phyloP scores from a whole-genome alignment of 768 basidiomycete genomes.

The Calvatia gigantea region DNA sequence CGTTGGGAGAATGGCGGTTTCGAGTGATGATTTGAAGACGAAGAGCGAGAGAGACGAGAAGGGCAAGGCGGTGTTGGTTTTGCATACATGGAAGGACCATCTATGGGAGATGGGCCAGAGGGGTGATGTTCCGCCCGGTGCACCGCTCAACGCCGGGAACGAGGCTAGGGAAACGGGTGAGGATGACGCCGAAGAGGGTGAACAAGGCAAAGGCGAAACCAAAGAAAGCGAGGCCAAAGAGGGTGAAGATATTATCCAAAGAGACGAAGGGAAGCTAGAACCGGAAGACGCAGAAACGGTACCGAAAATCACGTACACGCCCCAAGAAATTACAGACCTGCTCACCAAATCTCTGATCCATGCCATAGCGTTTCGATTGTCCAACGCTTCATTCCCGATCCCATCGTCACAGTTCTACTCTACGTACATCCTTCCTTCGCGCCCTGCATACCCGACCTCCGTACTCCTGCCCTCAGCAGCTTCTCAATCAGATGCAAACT shows the following conservation, averaged over 20 bases:
- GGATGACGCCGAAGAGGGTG: conserved; percentile 15
- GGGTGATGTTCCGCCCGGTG: conserved; percentile 46
- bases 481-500: conserved; percentile 21
- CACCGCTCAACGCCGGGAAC: conserved; percentile 17
- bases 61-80: conserved; percentile 72
- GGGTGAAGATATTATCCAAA: too few species aligned
- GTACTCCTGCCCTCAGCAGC: conserved; percentile 28
- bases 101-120: conserved; percentile 75
- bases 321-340: conserved; percentile 51
- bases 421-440: conserved; percentile 69
- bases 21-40: conserved; percentile 41
- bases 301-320: conserved; percentile 22
- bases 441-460: conserved; percentile 62
- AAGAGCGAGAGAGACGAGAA: conserved; percentile 39
- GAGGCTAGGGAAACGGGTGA: conserved; percentile 11
- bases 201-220: neutral
- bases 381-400: conserved; percentile 63
- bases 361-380: conserved; percentile 50
- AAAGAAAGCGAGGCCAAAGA: conserved; percentile 6
- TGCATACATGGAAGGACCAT: conserved; percentile 77
- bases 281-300: neutral
- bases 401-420: conserved; percentile 75
- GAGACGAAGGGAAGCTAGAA: conserved; percentile 1
- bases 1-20: conserved; percentile 67
- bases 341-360: conserved; percentile 65